A percentile compares a stretch with the other conserved stretches of the same genome.
Evolutionary conservation across 2,329 filamentous ascomycete genomes (phyloP).

Genomic region (Pestalotiopsis sp.): DNA sequence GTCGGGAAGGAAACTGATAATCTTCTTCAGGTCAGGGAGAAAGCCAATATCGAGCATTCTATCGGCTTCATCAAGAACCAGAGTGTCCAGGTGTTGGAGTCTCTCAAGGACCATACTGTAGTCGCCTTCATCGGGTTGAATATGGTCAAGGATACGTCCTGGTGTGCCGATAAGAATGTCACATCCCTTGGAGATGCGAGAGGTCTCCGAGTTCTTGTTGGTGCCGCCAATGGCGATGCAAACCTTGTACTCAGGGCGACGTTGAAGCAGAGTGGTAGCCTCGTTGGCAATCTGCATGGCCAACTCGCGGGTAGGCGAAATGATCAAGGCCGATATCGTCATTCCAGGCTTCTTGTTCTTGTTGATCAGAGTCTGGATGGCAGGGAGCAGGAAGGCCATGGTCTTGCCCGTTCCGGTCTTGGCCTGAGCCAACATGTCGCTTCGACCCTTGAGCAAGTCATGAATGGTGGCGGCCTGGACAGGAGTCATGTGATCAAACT

Average conservation of each 20-base stretch:
- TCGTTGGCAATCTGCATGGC: constrained; percentile 72
- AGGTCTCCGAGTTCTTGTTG: constrained; percentile 73
- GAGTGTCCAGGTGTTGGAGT: constrained; percentile 68
- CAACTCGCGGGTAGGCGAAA: constrained; percentile 71
- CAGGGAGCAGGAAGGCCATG: constrained; percentile 78
- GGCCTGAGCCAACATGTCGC: constrained; percentile 71
- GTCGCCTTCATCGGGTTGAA: constrained; percentile 64
- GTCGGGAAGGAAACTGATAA: constrained; percentile 68
- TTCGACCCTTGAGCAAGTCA: constrained; percentile 43
- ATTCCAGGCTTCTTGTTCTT: constrained; percentile 30
- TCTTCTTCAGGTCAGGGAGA: constrained; percentile 74
- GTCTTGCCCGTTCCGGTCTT: constrained; percentile 90
- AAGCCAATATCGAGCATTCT: constrained; percentile 83
- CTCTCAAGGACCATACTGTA: constrained; percentile 63
- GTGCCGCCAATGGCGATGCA: constrained; percentile 78
- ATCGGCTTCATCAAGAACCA: constrained; percentile 84
- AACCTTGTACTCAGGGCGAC: constrained; percentile 72
- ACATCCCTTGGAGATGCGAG: constrained; percentile 69
- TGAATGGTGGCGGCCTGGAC: constrained; percentile 54
- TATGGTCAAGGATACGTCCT: constrained; percentile 75
- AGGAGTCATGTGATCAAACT: constrained; percentile 54
- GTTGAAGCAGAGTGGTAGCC: constrained; percentile 68
- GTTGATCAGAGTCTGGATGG: constrained; percentile 73
- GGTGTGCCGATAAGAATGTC: constrained; percentile 82
- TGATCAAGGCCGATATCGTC: constrained; percentile 61